Conservation (phyloP, 371 early-diverging fungal genomes). For the Mucor indicus region DNA sequence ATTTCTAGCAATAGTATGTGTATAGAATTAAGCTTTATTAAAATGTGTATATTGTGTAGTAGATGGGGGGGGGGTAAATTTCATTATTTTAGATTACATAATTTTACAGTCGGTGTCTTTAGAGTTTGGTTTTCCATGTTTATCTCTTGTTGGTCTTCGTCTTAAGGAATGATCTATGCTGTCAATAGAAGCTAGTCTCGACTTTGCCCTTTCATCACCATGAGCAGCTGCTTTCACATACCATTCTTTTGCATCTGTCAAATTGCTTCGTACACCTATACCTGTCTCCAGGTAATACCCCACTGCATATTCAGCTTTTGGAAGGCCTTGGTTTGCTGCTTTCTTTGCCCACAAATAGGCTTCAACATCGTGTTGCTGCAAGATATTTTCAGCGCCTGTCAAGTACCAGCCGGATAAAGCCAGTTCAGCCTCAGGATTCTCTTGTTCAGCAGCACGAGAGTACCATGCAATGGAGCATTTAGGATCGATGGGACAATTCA, state of each 20-base stretch:
- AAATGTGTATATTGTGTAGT: too few species aligned
- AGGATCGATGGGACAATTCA: conserved; percentile 82
- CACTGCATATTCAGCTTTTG: conserved; percentile 82
- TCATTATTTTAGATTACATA: too few species aligned
- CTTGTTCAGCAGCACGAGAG: conserved; percentile 84
- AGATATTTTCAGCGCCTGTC: conserved; percentile 68
- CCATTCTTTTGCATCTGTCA: conserved; percentile 73
- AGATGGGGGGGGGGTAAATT: too few species aligned
- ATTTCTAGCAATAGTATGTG: too few species aligned
- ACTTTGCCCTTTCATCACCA: conserved; percentile 65
- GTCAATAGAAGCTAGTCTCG: too few species aligned
- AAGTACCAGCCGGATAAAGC: conserved; percentile 88
- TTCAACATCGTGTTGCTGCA: conserved; percentile 71
- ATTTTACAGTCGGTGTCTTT: conserved; percentile 30
- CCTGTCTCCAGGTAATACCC: conserved; percentile 81
- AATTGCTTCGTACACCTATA: conserved; percentile 60
- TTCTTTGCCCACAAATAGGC: conserved; percentile 86
- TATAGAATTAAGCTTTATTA: too few species aligned
- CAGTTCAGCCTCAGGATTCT: conserved; percentile 73
- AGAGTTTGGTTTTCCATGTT: conserved; percentile 20
- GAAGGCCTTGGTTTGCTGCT: conserved; percentile 75
- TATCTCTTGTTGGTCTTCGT: conserved; percentile 24
- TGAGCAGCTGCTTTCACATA: conserved; percentile 69
- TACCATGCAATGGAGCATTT: conserved; percentile 93
- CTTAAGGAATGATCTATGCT: conserved; percentile 26